phyloP scores from a whole-genome alignment of 2,329 filamentous ascomycete genomes.

The Phoma sp. region DNA sequence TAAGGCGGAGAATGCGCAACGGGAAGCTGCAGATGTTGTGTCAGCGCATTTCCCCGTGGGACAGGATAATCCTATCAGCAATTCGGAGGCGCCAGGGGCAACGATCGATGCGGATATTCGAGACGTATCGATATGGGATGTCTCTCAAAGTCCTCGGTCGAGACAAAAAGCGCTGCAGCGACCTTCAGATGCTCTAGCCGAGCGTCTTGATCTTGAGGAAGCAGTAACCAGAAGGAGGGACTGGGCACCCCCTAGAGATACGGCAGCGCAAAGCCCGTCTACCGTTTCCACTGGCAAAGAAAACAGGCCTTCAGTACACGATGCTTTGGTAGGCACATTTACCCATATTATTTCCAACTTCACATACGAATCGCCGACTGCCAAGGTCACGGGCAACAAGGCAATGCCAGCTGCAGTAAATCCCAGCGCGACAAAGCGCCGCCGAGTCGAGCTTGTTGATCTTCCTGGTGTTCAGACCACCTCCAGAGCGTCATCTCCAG shows the following conservation, averaged over 20 bases:
- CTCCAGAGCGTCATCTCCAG: slow-evolving; percentile 33
- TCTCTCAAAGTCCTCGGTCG: slow-evolving; percentile 30
- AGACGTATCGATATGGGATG: slow-evolving; percentile 34
- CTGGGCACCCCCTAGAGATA: slow-evolving; percentile 48
- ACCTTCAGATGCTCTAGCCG: slow-evolving; percentile 9
- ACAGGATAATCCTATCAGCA: slow-evolving; percentile 5
- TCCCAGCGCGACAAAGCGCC: slow-evolving; percentile 31
- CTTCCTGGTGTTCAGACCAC: slow-evolving; percentile 31
- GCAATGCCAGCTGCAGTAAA: slow-evolving; percentile 9
- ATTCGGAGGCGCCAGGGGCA: not conserved
- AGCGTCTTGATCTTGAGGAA: slow-evolving; percentile 35
- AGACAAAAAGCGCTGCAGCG: slow-evolving; percentile 18
- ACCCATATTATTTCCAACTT: slow-evolving; percentile 39
- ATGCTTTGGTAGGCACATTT: slow-evolving; percentile 23
- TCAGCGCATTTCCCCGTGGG: slow-evolving; percentile 30
- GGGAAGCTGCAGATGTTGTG: slow-evolving; percentile 24
- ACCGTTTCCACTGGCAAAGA: slow-evolving; percentile 34
- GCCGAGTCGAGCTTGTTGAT: slow-evolving; percentile 40
- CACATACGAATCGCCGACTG: slow-evolving; percentile 29
- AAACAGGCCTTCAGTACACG: slow-evolving; percentile 20
- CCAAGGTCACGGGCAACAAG: slow-evolving; percentile 6
- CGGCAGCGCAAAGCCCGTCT: slow-evolving; percentile 17
- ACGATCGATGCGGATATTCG: not conserved
- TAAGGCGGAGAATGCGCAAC: slow-evolving; percentile 22
- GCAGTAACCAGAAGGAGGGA: slow-evolving; percentile 40